These are phyloP conservation scores for Saturnispora quitensis DNA, from an alignment of 805 yeast genomes.

Conservation along the genomic window DNA sequence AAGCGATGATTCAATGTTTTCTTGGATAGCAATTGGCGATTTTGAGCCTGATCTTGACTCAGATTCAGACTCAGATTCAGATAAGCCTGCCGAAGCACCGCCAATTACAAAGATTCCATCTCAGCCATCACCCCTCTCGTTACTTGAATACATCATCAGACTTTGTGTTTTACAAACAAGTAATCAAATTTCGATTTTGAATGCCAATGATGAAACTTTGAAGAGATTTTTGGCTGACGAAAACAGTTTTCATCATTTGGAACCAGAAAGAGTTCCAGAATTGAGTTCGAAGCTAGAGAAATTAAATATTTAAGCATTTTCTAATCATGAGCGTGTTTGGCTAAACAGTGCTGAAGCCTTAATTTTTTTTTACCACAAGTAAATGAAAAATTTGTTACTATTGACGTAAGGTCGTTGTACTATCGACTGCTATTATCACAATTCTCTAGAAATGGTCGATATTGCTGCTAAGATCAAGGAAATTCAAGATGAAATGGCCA, in stretches of 20 bases:
- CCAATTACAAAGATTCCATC: not conserved
- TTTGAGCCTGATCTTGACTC: slow-evolving; percentile 21
- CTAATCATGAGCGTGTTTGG: not conserved
- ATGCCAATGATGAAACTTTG: slow-evolving; percentile 59
- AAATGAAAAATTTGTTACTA: not conserved
- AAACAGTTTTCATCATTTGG: slow-evolving; percentile 11
- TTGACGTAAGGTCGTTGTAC: not conserved
- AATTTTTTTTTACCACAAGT: not conserved
- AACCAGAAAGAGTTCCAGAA: not conserved
- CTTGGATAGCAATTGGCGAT: slow-evolving; percentile 47
- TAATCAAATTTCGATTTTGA: slow-evolving; percentile 44
- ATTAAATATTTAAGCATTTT: not conserved
- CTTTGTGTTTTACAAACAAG: slow-evolving; percentile 50
- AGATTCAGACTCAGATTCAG: slow-evolving; percentile 15
- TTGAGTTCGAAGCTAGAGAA: slow-evolving; percentile 2
- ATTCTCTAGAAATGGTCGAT: slow-evolving; percentile 22
- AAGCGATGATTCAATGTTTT: slow-evolving; percentile 16
- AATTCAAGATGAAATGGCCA: slow-evolving; percentile 86
- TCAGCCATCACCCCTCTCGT: slow-evolving; percentile 31
- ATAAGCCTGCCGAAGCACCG: slow-evolving; percentile 21
- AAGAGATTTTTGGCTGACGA: slow-evolving; percentile 55
- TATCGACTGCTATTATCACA: not conserved
- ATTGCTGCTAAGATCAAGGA: slow-evolving; percentile 66
- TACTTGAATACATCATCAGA: slow-evolving; percentile 56
- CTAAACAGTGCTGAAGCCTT: not conserved